Base-by-base conservation (phyloP, 495 filamentous ascomycete species). In the Penicillium goetzii region DNA sequence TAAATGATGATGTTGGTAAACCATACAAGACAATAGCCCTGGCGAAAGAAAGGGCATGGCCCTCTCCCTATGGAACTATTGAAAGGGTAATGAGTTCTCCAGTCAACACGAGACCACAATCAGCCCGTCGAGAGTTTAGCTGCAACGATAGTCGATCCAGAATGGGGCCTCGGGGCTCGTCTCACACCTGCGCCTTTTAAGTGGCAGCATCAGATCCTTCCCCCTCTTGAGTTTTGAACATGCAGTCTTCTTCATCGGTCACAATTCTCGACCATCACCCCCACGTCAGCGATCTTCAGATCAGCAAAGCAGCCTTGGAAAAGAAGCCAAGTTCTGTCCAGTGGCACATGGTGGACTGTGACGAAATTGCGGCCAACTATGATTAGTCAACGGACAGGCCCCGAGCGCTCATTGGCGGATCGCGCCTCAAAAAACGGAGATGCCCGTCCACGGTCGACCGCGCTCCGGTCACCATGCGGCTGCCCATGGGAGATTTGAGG, bases 221-320 rank as follows among this genome's bases (percentile, higher is more conserved):
- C 34, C 34, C 34, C 41, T 21, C 41, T 5, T 6, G 17, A 28
- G 23, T 11, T 33, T 12, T 23, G 43, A 26, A 8, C 28, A 23
- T 32, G 34, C 40, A 30, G 45, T 41, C 53, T 36, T 53, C 26
- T 32, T 45, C 26, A 41, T 56, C 34, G 10, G n/a, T 30, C 32
- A 40, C 26, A 33, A 28, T 52, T 58, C 15, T 34, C 43, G 17
- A 54, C 38, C 47, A 51, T n/a, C 36, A 47, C 60, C 68, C 68
- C 68, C 64, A 73, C 71, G 66, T 69, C 71, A 71, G 71, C 40
- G 71, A 73, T 71, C 68, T 66, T 68, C 71, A 41, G 68, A 73
- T 69, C 68, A 62, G 71, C 68, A 53, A 17, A 28, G 47, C 47
- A 61, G 63, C 43, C 63, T 65, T 64, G 66, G 59, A 66, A 58